Base-by-base conservation (phyloP, 225 moss, liverwort and hornwort species). In the Pseudoscleropodium purum region DNA sequence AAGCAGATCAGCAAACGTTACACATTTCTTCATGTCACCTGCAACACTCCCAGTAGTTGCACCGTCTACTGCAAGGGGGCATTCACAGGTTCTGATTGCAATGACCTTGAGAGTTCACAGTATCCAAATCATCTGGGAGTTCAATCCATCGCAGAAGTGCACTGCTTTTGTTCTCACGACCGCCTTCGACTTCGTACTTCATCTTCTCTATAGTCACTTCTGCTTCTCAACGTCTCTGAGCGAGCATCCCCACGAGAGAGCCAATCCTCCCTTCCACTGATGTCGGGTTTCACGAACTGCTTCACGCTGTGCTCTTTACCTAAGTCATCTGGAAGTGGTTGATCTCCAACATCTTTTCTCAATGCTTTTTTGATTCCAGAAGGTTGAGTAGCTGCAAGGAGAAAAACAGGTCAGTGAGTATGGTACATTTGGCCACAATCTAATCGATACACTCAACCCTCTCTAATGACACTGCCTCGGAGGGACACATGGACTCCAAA, bases 101-200 rank as follows among this genome's bases (percentile, higher is more conserved):
- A 73, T 62, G 56, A 91, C 56, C 79, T 62, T 61, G 79, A 72
- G 29, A 37, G 68, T 39, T 29, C 74, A 37, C 79, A 39, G 54
- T 69, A 47, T 45, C 57, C 66, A 83, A 81, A 87, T 43, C 41
- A 87, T 37, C 15, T 78, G 69, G 69, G 23, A 89, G 83, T 78
- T 82, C 59, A 57, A 57, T 52, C n/a, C 83, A 67, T 64, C 23
- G 80, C 49, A 31, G 62, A 75, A 61, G 47, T 62, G 27, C 37
- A 60, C 45, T 70, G 57, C 70, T 47, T 47, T 45, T 24, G 80
- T 20, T 47, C 79, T 94, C 90, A 94, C 41, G 85, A 89, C 86
- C 94, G 89, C 82, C 93, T 91, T 60, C 94, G 88, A 80, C 90
- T 94, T 51, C 93, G 89, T 41, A 94, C 94, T 92, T 94, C 94